phyloP scores from a whole-genome alignment of 176 grass and related monocot species.

The Echinochloa phyllopogon region DNA sequence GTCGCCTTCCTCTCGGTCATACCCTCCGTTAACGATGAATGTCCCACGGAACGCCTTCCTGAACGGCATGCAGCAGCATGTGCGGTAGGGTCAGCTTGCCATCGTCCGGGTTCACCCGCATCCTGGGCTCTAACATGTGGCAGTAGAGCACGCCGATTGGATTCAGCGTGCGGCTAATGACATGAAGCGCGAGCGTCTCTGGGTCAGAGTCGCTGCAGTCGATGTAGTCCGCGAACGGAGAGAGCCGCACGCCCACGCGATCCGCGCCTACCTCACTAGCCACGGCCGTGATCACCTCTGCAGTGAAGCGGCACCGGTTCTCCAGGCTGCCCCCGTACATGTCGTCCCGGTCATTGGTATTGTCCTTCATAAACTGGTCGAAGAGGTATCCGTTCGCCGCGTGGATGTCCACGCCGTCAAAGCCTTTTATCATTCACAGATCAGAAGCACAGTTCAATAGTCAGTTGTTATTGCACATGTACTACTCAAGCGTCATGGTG shows the following conservation, averaged over 20 bases:
- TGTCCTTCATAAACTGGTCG: constrained; percentile 43
- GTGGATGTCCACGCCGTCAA: constrained; percentile 37
- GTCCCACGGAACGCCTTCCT: constrained; percentile 34
- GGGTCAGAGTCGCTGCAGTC: constrained; percentile 35
- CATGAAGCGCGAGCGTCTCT: constrained; percentile 10
- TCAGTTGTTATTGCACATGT: no score
- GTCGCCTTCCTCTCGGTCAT: constrained; percentile 22
- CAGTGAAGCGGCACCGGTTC: constrained; percentile 31
- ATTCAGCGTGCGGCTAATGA: background rate
- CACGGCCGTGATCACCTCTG: background rate
- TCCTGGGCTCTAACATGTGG: constrained; percentile 32
- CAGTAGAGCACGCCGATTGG: constrained; percentile 24
- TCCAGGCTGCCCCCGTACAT: constrained; percentile 10
- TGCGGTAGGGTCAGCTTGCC: background rate
- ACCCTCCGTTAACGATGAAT: constrained; percentile 32
- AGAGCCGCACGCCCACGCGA: constrained; percentile 16
- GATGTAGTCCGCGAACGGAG: constrained; percentile 28
- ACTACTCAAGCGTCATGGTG: no score
- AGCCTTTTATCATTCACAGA: background rate
- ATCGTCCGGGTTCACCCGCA: background rate
- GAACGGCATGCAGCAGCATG: background rate
- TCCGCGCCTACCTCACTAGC: background rate
- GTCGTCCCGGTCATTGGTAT: constrained; percentile 21
- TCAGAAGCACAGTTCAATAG: no score
- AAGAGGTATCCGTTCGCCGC: constrained; percentile 22